These are phyloP conservation scores for Jaminaea rosea DNA, from an alignment of 1,284 basidiomycete genomes.

Conservation along the genomic window DNA sequence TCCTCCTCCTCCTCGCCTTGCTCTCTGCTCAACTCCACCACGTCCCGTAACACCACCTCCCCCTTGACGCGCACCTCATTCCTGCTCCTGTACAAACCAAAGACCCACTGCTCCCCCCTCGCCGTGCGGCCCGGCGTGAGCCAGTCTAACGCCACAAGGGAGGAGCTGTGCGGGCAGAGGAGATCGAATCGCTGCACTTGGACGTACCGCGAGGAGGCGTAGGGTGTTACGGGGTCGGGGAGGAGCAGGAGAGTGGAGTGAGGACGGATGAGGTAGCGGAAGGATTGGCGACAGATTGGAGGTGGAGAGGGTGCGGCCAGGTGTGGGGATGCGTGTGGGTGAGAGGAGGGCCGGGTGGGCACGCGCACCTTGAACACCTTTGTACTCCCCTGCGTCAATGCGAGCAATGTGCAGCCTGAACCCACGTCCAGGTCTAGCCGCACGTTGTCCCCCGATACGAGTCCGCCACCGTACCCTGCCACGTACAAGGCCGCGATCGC, in stretches of 20 bases:
- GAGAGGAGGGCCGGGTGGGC: background rate
- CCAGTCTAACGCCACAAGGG: constrained; percentile 41
- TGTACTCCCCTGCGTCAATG: constrained; percentile 68
- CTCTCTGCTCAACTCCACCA: constrained; percentile 66
- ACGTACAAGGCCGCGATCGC: constrained; percentile 66
- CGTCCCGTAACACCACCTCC: constrained; percentile 63
- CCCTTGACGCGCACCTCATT: constrained; percentile 71
- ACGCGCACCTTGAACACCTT: constrained; percentile 38
- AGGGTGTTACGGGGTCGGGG: constrained; percentile 43
- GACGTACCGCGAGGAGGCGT: constrained; percentile 25
- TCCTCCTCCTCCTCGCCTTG: constrained; percentile 38
- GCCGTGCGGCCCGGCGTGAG: constrained; percentile 31
- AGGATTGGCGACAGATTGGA: constrained; percentile 15
- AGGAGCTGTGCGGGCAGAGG: constrained; percentile 15
- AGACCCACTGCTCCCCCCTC: constrained; percentile 71
- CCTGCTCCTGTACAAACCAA: constrained; percentile 69
- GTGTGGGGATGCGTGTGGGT: background rate
- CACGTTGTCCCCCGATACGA: constrained; percentile 77
- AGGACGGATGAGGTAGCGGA: constrained; percentile 23
- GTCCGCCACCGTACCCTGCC: constrained; percentile 82
- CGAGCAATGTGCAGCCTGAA: constrained; percentile 54
- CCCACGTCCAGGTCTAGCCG: constrained; percentile 60
- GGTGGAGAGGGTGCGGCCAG: background rate
- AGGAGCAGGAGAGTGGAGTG: constrained; percentile 31
- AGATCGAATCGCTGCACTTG: constrained; percentile 41